Evolutionary conservation across 108 stramenopile species (phyloP).

Genomic region (Skeletonema costatum): DNA sequence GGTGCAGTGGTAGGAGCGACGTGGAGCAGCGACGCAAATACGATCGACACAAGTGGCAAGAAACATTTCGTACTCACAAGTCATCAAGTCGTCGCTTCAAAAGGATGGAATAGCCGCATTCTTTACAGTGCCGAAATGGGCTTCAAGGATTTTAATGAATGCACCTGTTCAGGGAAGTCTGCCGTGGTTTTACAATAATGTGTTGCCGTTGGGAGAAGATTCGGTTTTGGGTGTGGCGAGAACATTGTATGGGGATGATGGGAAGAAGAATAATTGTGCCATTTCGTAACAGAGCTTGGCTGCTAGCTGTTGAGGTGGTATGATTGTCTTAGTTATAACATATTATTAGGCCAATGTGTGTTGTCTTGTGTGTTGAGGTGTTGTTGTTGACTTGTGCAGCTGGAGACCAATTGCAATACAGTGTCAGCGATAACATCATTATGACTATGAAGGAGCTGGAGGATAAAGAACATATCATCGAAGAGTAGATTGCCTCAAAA

Average conservation of each 20-base stretch:
- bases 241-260: not conserved
- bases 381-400: too few relatives aligned
- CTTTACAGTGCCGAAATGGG: constrained; percentile 75
- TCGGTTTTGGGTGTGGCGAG: constrained; percentile 31
- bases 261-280: not conserved
- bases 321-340: too few relatives aligned
- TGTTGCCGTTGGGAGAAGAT: constrained; percentile 72
- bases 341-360: too few relatives aligned
- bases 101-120: constrained; percentile 74
- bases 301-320: too few relatives aligned
- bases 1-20: not conserved
- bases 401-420: too few relatives aligned
- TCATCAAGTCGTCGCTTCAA: constrained; percentile 50
- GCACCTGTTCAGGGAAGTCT: constrained; percentile 71
- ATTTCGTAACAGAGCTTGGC: not conserved
- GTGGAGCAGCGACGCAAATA: too few relatives aligned
- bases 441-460: too few relatives aligned
- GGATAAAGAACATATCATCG: too few relatives aligned
- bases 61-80: constrained; percentile 49
- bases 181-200: constrained; percentile 85
- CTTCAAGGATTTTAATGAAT: constrained; percentile 79
- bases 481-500: too few relatives aligned
- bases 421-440: too few relatives aligned
- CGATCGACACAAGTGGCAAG: constrained; percentile 8
- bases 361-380: too few relatives aligned